A percentile compares a stretch with the other conserved stretches of the same genome.
Evolutionary conservation across 106 monocot species (phyloP).

Genomic region (Apostasia shenzhenica): DNA sequence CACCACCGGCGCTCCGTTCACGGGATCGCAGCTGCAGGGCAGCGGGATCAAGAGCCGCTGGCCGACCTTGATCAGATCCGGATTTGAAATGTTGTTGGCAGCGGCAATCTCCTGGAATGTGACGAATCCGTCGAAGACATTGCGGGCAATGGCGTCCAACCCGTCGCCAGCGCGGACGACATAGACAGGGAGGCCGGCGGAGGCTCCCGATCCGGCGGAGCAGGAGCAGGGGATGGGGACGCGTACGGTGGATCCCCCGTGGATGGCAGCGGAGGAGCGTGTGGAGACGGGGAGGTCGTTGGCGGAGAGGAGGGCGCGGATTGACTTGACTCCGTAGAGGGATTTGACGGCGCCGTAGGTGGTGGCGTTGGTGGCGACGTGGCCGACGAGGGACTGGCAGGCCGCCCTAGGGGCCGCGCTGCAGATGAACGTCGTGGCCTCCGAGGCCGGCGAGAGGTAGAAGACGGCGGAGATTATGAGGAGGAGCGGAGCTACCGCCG

Average conservation of each 20-base stretch:
- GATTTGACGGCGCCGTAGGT: constrained; percentile 39
- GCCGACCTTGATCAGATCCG: constrained; percentile 31
- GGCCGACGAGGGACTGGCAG: constrained; percentile 56
- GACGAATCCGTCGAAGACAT: constrained; percentile 36
- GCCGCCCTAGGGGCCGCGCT: constrained; percentile 8
- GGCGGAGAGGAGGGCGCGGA: constrained; percentile 45
- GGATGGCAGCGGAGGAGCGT: constrained; percentile 19
- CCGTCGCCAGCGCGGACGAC: constrained; percentile 30
- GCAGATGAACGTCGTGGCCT: constrained; percentile 46
- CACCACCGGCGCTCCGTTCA: constrained; percentile 27
- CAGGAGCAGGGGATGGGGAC: constrained; percentile 64
- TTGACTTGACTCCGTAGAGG: constrained; percentile 52
- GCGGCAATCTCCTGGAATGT: constrained; percentile 42
- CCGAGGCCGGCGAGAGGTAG: not conserved
- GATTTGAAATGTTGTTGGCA: constrained; percentile 41
- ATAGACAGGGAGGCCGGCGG: constrained; percentile 36
- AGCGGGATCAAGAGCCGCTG: constrained; percentile 61
- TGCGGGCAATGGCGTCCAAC: constrained; percentile 43
- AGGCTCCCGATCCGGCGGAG: constrained; percentile 39
- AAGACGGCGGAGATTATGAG: not conserved
- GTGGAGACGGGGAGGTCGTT: constrained; percentile 49
- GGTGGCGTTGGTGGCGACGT: constrained; percentile 47
- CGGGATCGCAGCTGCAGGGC: constrained; percentile 81
- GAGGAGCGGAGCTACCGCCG: not conserved
- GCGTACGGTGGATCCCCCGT: constrained; percentile 30